phyloP scores from a whole-genome alignment of 2,329 filamentous ascomycete genomes.

The Trichocomaceae sp. region DNA sequence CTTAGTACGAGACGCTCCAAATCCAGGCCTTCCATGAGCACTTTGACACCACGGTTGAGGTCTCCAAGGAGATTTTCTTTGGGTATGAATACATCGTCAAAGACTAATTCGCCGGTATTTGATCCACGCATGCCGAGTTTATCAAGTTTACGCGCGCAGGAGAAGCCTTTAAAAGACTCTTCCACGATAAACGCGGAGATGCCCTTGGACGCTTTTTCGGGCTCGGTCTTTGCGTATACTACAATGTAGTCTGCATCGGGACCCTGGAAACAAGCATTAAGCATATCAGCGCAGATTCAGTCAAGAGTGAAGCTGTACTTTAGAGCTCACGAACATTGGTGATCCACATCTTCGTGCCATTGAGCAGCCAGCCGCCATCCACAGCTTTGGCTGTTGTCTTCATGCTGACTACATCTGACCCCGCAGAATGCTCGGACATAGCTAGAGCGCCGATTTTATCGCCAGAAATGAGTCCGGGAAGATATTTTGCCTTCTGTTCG shows the following conservation, averaged over 20 bases:
- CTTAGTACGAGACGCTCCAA: slow-evolving; percentile 87
- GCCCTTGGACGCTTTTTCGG: slow-evolving; percentile 72
- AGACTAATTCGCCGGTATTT: slow-evolving; percentile 89
- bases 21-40: slow-evolving; percentile 94
- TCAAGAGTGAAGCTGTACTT: background rate
- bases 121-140: slow-evolving; percentile 98
- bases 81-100: slow-evolving; percentile 87
- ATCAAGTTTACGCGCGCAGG: slow-evolving; percentile 82
- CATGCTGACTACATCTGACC: slow-evolving; percentile 94
- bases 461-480: slow-evolving; percentile 75
- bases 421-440: slow-evolving; percentile 89
- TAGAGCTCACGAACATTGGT: slow-evolving; percentile 60
- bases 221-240: slow-evolving; percentile 94
- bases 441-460: slow-evolving; percentile 79
- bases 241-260: slow-evolving; percentile 89
- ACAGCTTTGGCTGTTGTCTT: slow-evolving; percentile 73
- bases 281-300: background rate
- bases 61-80: slow-evolving; percentile 71
- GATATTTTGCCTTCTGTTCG: slow-evolving; percentile 71
- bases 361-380: slow-evolving; percentile 77
- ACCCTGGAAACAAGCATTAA: slow-evolving; percentile 37
- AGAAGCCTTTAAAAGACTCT: slow-evolving; percentile 63
- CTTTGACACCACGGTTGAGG: slow-evolving; percentile 74
- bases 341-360: slow-evolving; percentile 98
- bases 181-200: slow-evolving; percentile 94